phyloP scores from a whole-genome alignment of 2,329 filamentous ascomycete species.

The Stemphylium beticola region DNA sequence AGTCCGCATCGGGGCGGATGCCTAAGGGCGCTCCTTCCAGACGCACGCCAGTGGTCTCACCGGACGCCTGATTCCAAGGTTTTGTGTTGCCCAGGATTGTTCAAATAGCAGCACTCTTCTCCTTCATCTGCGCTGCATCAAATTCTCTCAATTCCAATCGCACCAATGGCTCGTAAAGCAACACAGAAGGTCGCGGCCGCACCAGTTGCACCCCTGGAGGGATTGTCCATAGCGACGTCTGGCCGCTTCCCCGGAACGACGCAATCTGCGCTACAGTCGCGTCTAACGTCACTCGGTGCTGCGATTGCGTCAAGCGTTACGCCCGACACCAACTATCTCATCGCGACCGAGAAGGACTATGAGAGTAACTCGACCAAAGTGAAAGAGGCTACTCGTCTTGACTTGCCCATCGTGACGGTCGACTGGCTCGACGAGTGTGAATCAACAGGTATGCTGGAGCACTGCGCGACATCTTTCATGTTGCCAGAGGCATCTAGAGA shows the following conservation, averaged over 20 bases:
- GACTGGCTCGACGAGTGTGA: conserved; percentile 69
- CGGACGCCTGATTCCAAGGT: neutral
- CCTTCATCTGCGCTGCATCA: neutral
- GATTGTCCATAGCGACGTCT: conserved; percentile 62
- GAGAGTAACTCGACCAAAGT: conserved; percentile 60
- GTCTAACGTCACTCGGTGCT: conserved; percentile 59
- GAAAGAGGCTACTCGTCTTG: conserved; percentile 54
- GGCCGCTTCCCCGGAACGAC: conserved; percentile 64
- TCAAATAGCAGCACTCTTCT: conserved; percentile 18
- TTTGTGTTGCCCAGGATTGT: conserved; percentile 3
- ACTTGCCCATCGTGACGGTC: conserved; percentile 63
- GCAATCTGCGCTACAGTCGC: conserved; percentile 58
- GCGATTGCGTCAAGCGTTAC: conserved; percentile 56
- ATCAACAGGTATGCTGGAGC: conserved; percentile 39
- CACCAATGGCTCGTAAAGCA: conserved; percentile 31
- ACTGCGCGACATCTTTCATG: neutral
- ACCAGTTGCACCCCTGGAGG: conserved; percentile 52
- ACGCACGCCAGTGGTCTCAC: conserved; percentile 9
- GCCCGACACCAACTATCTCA: conserved; percentile 60
- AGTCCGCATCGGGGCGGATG: conserved; percentile 18
- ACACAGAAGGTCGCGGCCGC: conserved; percentile 21
- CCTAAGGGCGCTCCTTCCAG: conserved; percentile 12
- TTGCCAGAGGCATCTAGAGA: neutral
- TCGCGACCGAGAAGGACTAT: conserved; percentile 62
- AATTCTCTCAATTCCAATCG: neutral